These are phyloP conservation scores for Leishmania guyanensis DNA, from an alignment of 208 protist species.

Conservation along the genomic window DNA sequence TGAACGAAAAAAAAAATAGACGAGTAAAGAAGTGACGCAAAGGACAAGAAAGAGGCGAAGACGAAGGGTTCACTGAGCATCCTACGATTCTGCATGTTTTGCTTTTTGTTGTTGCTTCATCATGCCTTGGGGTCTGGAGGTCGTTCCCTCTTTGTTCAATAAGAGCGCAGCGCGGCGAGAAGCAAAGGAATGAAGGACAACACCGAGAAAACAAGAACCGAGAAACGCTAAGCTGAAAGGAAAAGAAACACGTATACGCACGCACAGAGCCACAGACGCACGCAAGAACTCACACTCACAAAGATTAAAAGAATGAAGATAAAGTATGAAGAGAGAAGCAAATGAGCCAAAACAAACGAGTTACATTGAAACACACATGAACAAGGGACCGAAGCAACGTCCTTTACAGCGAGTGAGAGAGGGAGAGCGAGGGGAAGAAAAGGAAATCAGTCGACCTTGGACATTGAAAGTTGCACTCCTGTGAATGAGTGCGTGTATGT, in stretches of 20 bases:
- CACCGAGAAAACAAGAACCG: constrained; percentile 2
- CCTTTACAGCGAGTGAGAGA: not conserved
- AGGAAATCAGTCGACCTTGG: constrained; percentile 8
- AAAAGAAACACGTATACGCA: not conserved
- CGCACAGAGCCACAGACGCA: no score
- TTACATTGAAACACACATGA: constrained; percentile 1
- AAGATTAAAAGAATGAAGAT: not conserved
- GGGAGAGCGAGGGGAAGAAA: not conserved
- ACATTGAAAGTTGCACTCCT: not conserved
- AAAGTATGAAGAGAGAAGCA: not conserved
- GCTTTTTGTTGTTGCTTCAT: not conserved
- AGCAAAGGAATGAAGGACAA: not conserved
- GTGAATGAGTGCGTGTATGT: not conserved
- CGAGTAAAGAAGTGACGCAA: not conserved
- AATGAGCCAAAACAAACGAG: constrained; percentile 4
- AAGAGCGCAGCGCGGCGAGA: not conserved
- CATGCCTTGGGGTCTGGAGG: not conserved
- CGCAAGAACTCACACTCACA: not conserved
- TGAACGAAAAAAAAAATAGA: constrained; percentile 8
- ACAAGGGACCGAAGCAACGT: constrained; percentile 10
- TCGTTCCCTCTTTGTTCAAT: not conserved
- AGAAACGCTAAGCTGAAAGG: not conserved
- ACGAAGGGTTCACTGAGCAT: not conserved
- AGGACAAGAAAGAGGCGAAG: not conserved
- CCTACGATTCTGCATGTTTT: not conserved